Evolutionary conservation across 352 stramenopile species (phyloP), one percentile per base, ranked within the genome.

Genomic region (Globisporangium iwayamae): DNA sequence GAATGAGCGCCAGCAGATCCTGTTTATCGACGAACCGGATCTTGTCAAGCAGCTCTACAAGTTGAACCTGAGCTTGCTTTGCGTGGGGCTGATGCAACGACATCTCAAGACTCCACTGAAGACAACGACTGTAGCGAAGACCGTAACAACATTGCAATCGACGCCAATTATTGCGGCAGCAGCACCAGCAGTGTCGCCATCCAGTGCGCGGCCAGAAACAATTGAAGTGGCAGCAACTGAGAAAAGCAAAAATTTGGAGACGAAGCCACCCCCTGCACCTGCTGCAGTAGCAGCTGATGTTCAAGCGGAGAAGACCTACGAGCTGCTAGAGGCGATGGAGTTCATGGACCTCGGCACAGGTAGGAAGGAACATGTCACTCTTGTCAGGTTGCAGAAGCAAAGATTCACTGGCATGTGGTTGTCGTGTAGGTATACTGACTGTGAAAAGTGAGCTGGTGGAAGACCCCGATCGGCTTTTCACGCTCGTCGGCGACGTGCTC

Each of bases 31-130:
- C 62, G 79, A 92, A 1, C 77, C 86, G 0, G 86, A 94, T 20
- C 77, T 93, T 7, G 86, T 94, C 10, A 94, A 92, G 72, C 83
- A 92, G 56, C 70, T 94, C 3, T 94, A 94, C 67, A 94, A 94
- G 57, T 73, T 94, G n/a, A 94, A 94, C 25, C 63, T 92, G 53
- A 92, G 83, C 41, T 73, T 94, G 50, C 66, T 94, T 8, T 94
- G 86, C 56, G 86, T 94, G 4, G 86, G 86, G 18, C 70, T 94
- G 22, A 91, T 94, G 83, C 86, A 93, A 56, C 79, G 83, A 10
- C 86, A 92, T 46, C 74, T 94, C 56, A 93, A 90, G 72, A 75
- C 70, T 1, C 74, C 75, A 3, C 63, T 70, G 47, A 62, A 59
- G 64, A 22, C 28, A 30, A 72, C 56, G 16, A 41, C 60, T 47